Evolutionary conservation across 2,329 filamentous ascomycete genomes (phyloP).

Genomic region (Cladobotryum mycophilum): DNA sequence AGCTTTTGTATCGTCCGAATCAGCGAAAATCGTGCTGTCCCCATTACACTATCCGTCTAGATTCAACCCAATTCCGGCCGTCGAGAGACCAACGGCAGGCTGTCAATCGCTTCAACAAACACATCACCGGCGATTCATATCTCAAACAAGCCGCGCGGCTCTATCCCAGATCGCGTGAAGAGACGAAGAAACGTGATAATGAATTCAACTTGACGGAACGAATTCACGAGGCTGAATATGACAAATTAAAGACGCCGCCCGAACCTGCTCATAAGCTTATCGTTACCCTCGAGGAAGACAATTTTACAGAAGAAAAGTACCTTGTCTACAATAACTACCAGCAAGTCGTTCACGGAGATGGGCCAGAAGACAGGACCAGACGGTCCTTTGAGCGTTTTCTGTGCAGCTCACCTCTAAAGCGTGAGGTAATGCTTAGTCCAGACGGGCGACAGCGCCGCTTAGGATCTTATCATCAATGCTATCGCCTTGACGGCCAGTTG

Average conservation of each 20-base stretch:
- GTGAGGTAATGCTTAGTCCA: constrained; percentile 34
- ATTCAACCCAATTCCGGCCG: constrained; percentile 58
- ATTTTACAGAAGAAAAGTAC: constrained; percentile 72
- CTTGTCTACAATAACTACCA: constrained; percentile 70
- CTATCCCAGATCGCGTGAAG: constrained; percentile 62
- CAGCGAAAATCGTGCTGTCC: constrained; percentile 80
- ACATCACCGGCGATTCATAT: constrained; percentile 64
- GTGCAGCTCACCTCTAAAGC: constrained; percentile 61
- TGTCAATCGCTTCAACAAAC: constrained; percentile 69
- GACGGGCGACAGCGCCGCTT: constrained; percentile 50
- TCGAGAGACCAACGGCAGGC: constrained; percentile 68
- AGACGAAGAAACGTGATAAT: constrained; percentile 55
- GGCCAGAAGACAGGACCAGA: constrained; percentile 50
- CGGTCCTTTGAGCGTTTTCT: constrained; percentile 65
- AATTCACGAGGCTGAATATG: constrained; percentile 62
- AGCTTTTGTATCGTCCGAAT: constrained; percentile 70
- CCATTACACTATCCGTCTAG: constrained; percentile 77
- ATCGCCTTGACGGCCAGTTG: constrained; percentile 67
- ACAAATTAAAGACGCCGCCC: constrained; percentile 48
- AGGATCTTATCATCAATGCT: constrained; percentile 77
- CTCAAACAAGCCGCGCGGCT: constrained; percentile 55
- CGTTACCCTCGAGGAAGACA: constrained; percentile 63
- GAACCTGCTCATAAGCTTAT: constrained; percentile 61
- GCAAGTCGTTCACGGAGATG: constrained; percentile 63
- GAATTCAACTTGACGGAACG: constrained; percentile 61